These are phyloP conservation scores for Polyrhizophydium stewartii DNA, from an alignment of 371 early-diverging fungal species.

Conservation along the genomic window DNA sequence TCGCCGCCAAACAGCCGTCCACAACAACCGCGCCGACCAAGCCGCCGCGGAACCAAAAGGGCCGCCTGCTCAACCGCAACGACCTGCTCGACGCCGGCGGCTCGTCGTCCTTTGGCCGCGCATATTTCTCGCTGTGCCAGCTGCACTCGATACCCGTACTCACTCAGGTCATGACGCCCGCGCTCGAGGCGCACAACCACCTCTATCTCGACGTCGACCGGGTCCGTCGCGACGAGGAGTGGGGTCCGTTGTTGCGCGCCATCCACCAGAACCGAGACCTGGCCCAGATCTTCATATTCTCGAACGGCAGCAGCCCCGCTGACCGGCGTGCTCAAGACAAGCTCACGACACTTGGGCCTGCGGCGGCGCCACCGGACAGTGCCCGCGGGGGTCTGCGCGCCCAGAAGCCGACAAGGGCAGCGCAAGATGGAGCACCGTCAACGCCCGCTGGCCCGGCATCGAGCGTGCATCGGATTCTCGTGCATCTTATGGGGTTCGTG, in stretches of 20 bases:
- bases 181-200: not conserved
- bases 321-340: not conserved
- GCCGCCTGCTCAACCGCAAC: not conserved
- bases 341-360: no score
- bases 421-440: no score
- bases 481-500: constrained; percentile 2
- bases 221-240: constrained; percentile 8
- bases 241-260: constrained; percentile 8
- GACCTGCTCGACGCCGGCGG: not conserved
- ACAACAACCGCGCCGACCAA: no score
- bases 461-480: not conserved
- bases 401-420: no score
- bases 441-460: no score
- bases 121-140: constrained; percentile 10
- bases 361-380: no score
- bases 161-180: constrained; percentile 5
- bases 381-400: no score
- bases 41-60: no score
- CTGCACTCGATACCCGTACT: constrained; percentile 6
- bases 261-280: constrained; percentile 8
- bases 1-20: no score
- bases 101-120: constrained; percentile 9
- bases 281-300: constrained; percentile 7
- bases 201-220: constrained; percentile 8
- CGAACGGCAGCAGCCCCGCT: not conserved